phyloP scores from a whole-genome alignment of 2,329 filamentous ascomycete species.

The Madurella mycetomatis region DNA sequence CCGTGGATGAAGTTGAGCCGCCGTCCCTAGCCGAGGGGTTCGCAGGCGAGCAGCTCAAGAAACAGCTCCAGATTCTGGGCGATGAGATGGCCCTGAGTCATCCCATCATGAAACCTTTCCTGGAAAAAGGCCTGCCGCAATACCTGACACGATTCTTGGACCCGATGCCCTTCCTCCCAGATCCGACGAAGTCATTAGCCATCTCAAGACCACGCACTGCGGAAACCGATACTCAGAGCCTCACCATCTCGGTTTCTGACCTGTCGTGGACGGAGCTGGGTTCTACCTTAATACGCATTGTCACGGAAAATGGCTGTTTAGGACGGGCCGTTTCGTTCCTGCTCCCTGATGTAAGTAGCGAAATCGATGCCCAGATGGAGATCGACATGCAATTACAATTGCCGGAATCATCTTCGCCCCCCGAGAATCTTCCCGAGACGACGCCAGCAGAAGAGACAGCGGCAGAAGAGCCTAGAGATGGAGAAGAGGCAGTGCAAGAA shows the following conservation, averaged over 20 bases:
- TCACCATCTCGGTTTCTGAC: constrained; percentile 30
- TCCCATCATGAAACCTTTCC: constrained; percentile 55
- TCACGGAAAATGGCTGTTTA: constrained; percentile 32
- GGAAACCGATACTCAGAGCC: constrained; percentile 20
- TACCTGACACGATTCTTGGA: constrained; percentile 53
- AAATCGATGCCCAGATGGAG: constrained; percentile 38
- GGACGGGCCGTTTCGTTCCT: constrained; percentile 35
- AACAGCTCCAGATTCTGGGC: constrained; percentile 48
- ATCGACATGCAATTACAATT: constrained; percentile 33
- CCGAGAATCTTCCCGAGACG: constrained; percentile 5
- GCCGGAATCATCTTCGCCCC: constrained; percentile 8
- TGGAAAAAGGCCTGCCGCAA: constrained; percentile 47
- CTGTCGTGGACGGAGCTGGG: constrained; percentile 43
- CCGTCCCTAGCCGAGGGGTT: constrained; percentile 60
- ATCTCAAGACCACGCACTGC: constrained; percentile 26
- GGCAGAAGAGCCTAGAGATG: constrained; percentile 5
- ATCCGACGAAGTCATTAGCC: constrained; percentile 42
- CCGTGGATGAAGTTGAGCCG: constrained; percentile 57
- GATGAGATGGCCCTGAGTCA: constrained; percentile 57
- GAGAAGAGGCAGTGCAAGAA: constrained; percentile 11
- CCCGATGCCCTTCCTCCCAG: constrained; percentile 58
- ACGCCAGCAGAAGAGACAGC: constrained; percentile 2
- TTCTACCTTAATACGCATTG: constrained; percentile 36
- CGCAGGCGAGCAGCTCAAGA: constrained; percentile 58
- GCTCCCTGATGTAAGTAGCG: constrained; percentile 34